phyloP scores from a whole-genome alignment of 2,329 filamentous ascomycete genomes.

The Penicillium sp. region DNA sequence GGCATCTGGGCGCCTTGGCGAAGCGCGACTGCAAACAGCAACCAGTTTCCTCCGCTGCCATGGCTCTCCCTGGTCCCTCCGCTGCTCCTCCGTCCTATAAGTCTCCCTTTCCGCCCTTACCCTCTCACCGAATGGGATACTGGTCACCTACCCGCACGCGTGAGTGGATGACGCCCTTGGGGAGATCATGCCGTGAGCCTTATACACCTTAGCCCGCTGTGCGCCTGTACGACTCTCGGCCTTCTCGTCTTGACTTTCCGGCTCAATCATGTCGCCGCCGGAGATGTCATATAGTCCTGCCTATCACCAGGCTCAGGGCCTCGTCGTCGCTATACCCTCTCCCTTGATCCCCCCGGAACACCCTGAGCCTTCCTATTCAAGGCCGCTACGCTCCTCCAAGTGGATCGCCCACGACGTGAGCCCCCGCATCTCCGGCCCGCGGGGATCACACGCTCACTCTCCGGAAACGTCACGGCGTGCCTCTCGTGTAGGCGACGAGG shows the following conservation, averaged over 20 bases:
- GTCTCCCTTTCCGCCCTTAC: conserved; percentile 20
- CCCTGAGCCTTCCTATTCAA: conserved; percentile 14
- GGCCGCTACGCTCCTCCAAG: conserved; percentile 13
- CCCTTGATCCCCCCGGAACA: conserved; percentile 23
- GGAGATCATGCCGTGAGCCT: conserved; percentile 24
- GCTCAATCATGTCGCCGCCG: conserved; percentile 31
- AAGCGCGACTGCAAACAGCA: conserved; percentile 25
- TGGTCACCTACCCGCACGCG: conserved; percentile 2
- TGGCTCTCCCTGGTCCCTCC: conserved; percentile 24
- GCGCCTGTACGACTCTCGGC: conserved; percentile 21
- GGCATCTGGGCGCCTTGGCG: conserved; percentile 33
- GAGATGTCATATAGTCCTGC: conserved; percentile 39
- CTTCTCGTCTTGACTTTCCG: conserved; percentile 9
- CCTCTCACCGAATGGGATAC: conserved; percentile 7
- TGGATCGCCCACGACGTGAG: conserved; percentile 16
- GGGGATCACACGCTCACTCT: conserved; percentile 23
- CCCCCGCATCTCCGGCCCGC: conserved; percentile 25
- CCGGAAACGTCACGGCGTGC: conserved; percentile 25
- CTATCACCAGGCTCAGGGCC: conserved; percentile 32
- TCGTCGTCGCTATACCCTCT: conserved; percentile 22
- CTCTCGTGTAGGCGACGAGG: conserved; percentile 23
- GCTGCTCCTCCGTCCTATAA: conserved; percentile 20
- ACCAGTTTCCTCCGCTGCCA: conserved; percentile 24
- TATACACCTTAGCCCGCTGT: conserved; percentile 18
- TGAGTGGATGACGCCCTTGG: conserved; percentile 9